Evolutionary conservation across 257 asterid genomes (phyloP).

Genomic region (Solanum paucissectum): DNA sequence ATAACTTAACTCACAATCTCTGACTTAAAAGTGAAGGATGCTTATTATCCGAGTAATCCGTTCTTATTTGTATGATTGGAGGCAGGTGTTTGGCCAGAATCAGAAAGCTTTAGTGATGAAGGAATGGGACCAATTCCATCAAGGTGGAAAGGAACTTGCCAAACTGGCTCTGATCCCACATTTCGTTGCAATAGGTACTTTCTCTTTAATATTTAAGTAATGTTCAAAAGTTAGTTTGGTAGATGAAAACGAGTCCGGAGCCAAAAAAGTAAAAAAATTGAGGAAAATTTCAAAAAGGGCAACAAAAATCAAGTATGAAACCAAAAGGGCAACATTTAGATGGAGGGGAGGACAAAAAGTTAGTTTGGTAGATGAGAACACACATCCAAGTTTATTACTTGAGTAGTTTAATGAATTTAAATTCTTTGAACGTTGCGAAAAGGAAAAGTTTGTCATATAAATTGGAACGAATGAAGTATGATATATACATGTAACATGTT

Average conservation of each 20-base stretch:
- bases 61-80: neutral
- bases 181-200: slow-evolving; percentile 72
- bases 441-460: neutral
- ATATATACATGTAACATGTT: neutral
- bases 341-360: too few species aligned
- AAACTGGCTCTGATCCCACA: slow-evolving; percentile 42
- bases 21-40: neutral
- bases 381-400: neutral
- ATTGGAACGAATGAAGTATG: neutral
- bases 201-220: neutral
- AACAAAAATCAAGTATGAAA: too few species aligned
- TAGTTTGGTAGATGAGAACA: too few species aligned
- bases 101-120: slow-evolving; percentile 72
- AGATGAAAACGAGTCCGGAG: too few species aligned
- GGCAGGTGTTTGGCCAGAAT: slow-evolving; percentile 87
- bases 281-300: too few species aligned
- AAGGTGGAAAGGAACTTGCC: slow-evolving; percentile 84
- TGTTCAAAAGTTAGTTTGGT: neutral
- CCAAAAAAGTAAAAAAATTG: too few species aligned
- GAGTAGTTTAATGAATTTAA: neutral
- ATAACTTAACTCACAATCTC: neutral
- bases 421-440: neutral
- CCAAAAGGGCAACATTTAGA: too few species aligned
- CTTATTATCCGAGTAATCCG: neutral
- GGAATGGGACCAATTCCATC: slow-evolving; percentile 64